Conservation (phyloP, 2,329 filamentous ascomycete species). For the Chlorencoelia australis region DNA sequence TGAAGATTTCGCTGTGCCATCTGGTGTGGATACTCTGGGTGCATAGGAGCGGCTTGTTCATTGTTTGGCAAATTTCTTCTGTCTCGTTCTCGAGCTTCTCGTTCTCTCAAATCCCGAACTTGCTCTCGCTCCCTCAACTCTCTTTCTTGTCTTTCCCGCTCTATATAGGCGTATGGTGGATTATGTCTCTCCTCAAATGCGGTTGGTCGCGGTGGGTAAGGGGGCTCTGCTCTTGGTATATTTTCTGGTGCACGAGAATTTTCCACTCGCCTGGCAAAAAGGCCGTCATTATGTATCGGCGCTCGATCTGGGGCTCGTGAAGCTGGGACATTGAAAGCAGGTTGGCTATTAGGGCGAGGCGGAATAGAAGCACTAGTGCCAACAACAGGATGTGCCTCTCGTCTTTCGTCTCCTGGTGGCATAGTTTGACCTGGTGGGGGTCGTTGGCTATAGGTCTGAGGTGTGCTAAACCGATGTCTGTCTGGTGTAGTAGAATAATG, state of each 20-base stretch:
- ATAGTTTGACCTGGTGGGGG: conserved; percentile 19
- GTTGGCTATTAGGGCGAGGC: conserved; percentile 27
- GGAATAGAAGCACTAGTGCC: conserved; percentile 23
- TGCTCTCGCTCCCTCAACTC: conserved; percentile 13
- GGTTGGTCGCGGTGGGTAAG: conserved; percentile 16
- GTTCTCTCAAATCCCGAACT: neutral
- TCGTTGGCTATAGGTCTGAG: conserved; percentile 43
- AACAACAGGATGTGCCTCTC: conserved; percentile 25
- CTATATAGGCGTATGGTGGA: conserved; percentile 43
- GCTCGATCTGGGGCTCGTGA: conserved; percentile 36
- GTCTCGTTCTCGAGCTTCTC: conserved; percentile 17
- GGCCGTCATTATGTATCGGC: conserved; percentile 10
- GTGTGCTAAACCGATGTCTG: conserved; percentile 47
- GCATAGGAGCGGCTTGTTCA: conserved; percentile 10
- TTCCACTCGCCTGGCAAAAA: conserved; percentile 18
- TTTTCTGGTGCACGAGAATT: conserved; percentile 12
- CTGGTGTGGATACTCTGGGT: conserved; percentile 21
- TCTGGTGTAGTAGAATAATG: conserved; percentile 43
- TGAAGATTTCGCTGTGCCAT: conserved; percentile 18
- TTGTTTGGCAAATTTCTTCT: conserved; percentile 32
- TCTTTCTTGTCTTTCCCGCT: conserved; percentile 30
- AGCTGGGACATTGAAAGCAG: conserved; percentile 27
- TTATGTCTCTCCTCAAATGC: conserved; percentile 22
- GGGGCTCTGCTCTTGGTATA: conserved; percentile 31
- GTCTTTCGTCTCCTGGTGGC: conserved; percentile 36